These are phyloP conservation scores for Aschersonia sp. DNA, from an alignment of 2,329 filamentous ascomycete genomes.

Conservation along the genomic window DNA sequence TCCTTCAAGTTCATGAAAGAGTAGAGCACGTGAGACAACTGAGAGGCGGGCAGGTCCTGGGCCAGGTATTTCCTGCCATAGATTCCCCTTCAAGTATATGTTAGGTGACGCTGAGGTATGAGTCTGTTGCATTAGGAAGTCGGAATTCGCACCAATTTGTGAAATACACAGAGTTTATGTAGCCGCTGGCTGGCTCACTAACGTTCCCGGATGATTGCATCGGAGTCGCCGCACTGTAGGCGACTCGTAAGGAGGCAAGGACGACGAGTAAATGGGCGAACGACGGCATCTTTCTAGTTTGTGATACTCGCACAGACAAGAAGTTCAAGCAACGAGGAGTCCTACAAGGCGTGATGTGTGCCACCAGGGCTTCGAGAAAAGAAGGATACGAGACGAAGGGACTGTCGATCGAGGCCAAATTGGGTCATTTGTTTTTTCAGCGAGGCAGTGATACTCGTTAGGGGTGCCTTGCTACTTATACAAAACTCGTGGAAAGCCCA, in stretches of 20 bases:
- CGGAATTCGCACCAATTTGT: conserved; percentile 27
- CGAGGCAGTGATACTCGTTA: too few species aligned
- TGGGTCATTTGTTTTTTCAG: too few species aligned
- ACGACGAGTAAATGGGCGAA: conserved; percentile 12
- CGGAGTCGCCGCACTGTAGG: conserved; percentile 10
- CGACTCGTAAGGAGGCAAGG: conserved; percentile 12
- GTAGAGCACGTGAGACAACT: conserved; percentile 67
- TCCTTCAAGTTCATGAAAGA: conserved; percentile 64
- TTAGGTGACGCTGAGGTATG: background rate
- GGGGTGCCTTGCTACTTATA: too few species aligned
- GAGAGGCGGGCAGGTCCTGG: conserved; percentile 50
- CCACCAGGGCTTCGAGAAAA: conserved; percentile 1
- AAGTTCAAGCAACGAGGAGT: background rate
- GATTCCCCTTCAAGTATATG: conserved; percentile 38
- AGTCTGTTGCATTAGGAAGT: background rate
- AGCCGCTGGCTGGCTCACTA: conserved; percentile 9
- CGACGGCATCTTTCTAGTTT: conserved; percentile 12
- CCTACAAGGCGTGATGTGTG: background rate
- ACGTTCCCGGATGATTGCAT: conserved; percentile 1
- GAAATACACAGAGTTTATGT: conserved; percentile 28
- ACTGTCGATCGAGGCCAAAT: too few species aligned
- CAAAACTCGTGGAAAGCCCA: too few species aligned
- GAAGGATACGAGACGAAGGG: background rate
- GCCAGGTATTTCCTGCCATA: conserved; percentile 65
- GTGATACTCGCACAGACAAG: background rate